Evolutionary conservation across 1,139 yeast species (phyloP), one percentile per base, ranked within the genome.

Genomic region (Saccharomyces hybrid): DNA sequence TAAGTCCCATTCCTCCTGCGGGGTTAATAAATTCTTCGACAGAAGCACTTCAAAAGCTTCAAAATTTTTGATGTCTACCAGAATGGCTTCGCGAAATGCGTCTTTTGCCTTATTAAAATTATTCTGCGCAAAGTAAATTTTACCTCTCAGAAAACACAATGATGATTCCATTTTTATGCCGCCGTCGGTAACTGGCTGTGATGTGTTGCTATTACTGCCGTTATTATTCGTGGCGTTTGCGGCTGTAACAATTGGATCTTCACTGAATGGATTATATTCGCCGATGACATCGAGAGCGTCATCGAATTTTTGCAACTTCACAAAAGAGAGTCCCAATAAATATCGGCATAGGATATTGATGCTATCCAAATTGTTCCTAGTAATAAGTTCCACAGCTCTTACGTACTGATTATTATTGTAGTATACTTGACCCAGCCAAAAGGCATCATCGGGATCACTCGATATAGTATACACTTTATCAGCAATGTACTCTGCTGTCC

Each of bases 381-480:
- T 65, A 14, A 82, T 68, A 50, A 91, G 71, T 61, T 83, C 84
- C 55, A 88, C 81, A 2, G 96, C 97, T 48, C 97, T 76, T 44
- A 86, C 79, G 68, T 82, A 90, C 66, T 88, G 83, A 11, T 95
- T 93, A 58, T 82, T 69, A 46, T 69, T 60, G 69, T 83, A 88
- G 67, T 86, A 84, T 1, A 88, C 95, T 71, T 93, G 97, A 0
- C 96, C 97, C 48, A 93, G 76, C 97, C 98, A 91, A 69, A 90
- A 91, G 13, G 97, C 97, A 70, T 93, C 98, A 64, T 86, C 88
- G 14, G 97, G 86, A 65, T 91, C 97, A 58, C 81, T 79, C 1
- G 77, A 74, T 56, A 91, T 73, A 0, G 91, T 82, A 50, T 87
- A 77, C 8, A 95, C 88, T 64, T 91, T 93, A 72, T 93, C 97